Percentiles rank a stretch among this genome's conserved stretches.
Evolutionary conservation across 768 basidiomycete species (phyloP).

Genomic region (Pleurotus sapidus): DNA sequence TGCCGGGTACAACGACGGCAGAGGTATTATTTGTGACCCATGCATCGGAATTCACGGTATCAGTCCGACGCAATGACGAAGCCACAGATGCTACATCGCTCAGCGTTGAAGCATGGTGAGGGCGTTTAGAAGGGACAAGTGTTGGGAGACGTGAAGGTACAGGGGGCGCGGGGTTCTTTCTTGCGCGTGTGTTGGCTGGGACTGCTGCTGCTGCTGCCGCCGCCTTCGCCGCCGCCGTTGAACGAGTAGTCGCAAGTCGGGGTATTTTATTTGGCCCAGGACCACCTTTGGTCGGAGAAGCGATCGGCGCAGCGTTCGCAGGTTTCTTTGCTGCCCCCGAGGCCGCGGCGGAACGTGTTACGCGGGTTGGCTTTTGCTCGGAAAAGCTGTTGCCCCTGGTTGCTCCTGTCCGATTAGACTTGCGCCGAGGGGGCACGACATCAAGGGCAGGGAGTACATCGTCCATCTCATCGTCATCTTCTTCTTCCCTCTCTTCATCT

Average conservation of each 20-base stretch:
- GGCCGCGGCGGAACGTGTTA: constrained; percentile 68
- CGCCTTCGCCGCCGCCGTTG: constrained; percentile 44
- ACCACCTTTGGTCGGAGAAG: constrained; percentile 41
- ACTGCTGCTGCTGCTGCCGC: constrained; percentile 36
- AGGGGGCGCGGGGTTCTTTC: constrained; percentile 40
- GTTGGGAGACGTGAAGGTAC: constrained; percentile 79
- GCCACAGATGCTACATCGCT: constrained; percentile 44
- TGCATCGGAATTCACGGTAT: constrained; percentile 42
- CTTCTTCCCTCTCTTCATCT: constrained; percentile 43
- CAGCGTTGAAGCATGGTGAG: constrained; percentile 43
- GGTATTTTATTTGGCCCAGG: constrained; percentile 69
- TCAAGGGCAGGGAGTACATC: constrained; percentile 67
- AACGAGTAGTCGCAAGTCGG: constrained; percentile 53
- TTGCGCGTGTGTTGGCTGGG: constrained; percentile 29
- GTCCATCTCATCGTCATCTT: constrained; percentile 61
- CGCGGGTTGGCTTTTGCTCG: constrained; percentile 70
- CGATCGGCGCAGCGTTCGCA: constrained; percentile 32
- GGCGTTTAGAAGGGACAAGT: constrained; percentile 54
- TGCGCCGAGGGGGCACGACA: constrained; percentile 41
- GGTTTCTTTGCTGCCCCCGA: constrained; percentile 54
- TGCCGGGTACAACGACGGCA: constrained; percentile 68
- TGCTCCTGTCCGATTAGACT: constrained; percentile 34
- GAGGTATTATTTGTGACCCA: constrained; percentile 78
- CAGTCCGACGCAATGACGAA: constrained; percentile 35
- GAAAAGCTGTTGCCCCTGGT: constrained; percentile 54